These are phyloP conservation scores for Aspergillus novoparasiticus DNA, from an alignment of 2,329 filamentous ascomycete genomes.

Conservation along the genomic window DNA sequence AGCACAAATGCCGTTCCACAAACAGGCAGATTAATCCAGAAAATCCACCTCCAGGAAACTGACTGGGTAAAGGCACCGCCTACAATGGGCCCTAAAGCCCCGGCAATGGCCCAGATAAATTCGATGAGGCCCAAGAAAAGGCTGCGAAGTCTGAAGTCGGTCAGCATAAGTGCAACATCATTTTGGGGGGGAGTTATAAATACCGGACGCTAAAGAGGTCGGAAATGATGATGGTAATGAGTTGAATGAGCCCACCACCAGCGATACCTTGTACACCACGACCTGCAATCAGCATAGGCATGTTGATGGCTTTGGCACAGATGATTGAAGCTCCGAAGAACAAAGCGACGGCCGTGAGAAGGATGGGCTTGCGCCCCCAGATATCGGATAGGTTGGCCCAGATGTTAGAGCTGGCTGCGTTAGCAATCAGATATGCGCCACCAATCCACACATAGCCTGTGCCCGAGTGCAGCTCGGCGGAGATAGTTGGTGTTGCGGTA, in stretches of 20 bases:
- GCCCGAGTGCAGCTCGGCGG: conserved; percentile 64
- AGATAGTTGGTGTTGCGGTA: conserved; percentile 63
- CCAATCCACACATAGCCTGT: conserved; percentile 79
- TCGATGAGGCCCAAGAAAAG: conserved; percentile 56
- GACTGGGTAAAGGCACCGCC: conserved; percentile 53
- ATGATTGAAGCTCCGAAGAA: conserved; percentile 56
- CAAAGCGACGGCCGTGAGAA: conserved; percentile 51
- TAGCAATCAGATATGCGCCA: conserved; percentile 70
- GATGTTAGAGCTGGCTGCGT: conserved; percentile 67
- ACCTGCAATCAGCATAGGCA: conserved; percentile 57
- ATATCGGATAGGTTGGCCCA: conserved; percentile 61
- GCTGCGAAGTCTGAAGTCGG: conserved; percentile 42
- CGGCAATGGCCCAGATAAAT: conserved; percentile 58
- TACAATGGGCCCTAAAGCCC: conserved; percentile 55
- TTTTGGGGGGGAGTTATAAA: neutral
- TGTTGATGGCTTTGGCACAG: conserved; percentile 51
- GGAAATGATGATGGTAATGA: conserved; percentile 57
- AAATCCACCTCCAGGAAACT: conserved; percentile 56
- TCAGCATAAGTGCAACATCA: neutral
- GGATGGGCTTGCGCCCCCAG: conserved; percentile 46
- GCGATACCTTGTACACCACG: conserved; percentile 58
- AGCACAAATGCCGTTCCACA: conserved; percentile 52
- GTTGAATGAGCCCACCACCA: conserved; percentile 55
- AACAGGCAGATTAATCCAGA: conserved; percentile 59
- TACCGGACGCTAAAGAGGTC: conserved; percentile 57